Evolutionary conservation across 176 grass and related monocot genomes (phyloP).

Genomic region (Saccharum spontaneum): DNA sequence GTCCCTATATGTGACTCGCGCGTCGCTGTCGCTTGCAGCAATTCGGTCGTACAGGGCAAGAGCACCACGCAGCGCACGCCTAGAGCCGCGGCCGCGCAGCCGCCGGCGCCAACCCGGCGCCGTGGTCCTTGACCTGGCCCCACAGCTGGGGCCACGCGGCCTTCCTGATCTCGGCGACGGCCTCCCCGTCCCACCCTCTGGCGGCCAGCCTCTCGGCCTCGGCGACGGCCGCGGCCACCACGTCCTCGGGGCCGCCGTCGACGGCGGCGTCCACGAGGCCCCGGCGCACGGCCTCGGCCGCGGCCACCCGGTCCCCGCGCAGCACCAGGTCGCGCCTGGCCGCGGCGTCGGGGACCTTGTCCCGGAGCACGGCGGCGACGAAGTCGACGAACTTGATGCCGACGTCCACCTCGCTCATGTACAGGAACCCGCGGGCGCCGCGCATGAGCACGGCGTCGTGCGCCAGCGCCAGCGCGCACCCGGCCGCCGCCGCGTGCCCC

Average conservation of each 20-base stretch:
- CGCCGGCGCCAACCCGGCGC: neutral
- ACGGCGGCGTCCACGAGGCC: conserved; percentile 59
- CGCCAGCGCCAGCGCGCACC: conserved; percentile 42
- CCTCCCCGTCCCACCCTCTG: conserved; percentile 50
- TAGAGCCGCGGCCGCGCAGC: conserved; percentile 33
- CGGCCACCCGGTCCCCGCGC: conserved; percentile 47
- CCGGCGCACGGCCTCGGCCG: conserved; percentile 40
- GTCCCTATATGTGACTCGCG: no score
- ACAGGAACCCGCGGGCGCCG: conserved; percentile 62
- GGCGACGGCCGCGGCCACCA: conserved; percentile 40
- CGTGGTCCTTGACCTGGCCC: conserved; percentile 36
- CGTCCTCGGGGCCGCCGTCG: conserved; percentile 35
- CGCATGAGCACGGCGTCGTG: conserved; percentile 84
- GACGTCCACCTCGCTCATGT: conserved; percentile 83
- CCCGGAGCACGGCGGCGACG: conserved; percentile 55
- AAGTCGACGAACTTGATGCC: conserved; percentile 57
- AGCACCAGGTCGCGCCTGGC: conserved; percentile 54
- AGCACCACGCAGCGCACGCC: neutral
- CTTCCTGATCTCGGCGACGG: conserved; percentile 52
- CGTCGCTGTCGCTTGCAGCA: no score
- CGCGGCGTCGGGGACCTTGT: conserved; percentile 68
- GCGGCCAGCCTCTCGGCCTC: conserved; percentile 46
- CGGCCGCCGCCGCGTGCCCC: conserved; percentile 53
- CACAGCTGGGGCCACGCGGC: conserved; percentile 36
- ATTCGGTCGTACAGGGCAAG: no score